Percentiles rank a stretch among this genome's conserved stretches.
Conservation (phyloP, 2,329 filamentous ascomycete genomes). For the Tolypocladium album region DNA sequence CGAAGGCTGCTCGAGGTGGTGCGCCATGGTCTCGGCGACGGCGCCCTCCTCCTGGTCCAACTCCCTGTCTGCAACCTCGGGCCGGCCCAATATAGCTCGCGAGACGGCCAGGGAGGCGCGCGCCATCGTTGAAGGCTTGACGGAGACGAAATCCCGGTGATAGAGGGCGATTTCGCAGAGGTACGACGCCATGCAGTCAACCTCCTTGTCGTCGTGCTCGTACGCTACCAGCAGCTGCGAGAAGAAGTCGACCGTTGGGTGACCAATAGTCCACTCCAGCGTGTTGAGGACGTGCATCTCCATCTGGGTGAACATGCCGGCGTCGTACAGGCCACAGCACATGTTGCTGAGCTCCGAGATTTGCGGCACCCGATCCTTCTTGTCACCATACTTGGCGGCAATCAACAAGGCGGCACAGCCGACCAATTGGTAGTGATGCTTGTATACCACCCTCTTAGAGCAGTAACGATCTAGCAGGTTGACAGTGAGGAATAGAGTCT, state of each 20-base stretch:
- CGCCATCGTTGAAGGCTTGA: conserved; percentile 82
- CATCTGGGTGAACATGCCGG: conserved; percentile 99
- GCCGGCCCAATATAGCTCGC: conserved; percentile 72
- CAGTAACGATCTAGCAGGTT: conserved; percentile 97
- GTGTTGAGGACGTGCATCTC: conserved; percentile 99
- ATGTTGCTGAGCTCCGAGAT: conserved; percentile 97
- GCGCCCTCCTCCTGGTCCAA: conserved; percentile 66
- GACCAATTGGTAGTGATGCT: conserved; percentile 96
- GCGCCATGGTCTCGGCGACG: conserved; percentile 49
- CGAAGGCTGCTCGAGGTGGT: conserved; percentile 48
- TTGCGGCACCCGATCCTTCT: conserved; percentile 96
- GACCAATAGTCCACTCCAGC: conserved; percentile 89
- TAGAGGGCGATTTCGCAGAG: conserved; percentile 92
- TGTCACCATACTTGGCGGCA: conserved; percentile 96
- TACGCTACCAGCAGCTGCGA: conserved; percentile 78
- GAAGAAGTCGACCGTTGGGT: conserved; percentile 93
- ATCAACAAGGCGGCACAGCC: conserved; percentile 94
- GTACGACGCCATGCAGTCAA: conserved; percentile 91
- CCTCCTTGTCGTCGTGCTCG: conserved; percentile 67
- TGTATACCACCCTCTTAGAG: conserved; percentile 95
- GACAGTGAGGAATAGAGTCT: conserved; percentile 91
- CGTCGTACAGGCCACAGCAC: conserved; percentile 97
- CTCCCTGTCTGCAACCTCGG: conserved; percentile 63
- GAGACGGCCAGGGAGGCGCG: conserved; percentile 77
- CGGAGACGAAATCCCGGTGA: conserved; percentile 93